A percentile compares a stretch with the other conserved stretches of the same genome.
Evolutionary conservation across 2,329 filamentous ascomycete species (phyloP).

Genomic region (Purpureocillium takamizusanense): DNA sequence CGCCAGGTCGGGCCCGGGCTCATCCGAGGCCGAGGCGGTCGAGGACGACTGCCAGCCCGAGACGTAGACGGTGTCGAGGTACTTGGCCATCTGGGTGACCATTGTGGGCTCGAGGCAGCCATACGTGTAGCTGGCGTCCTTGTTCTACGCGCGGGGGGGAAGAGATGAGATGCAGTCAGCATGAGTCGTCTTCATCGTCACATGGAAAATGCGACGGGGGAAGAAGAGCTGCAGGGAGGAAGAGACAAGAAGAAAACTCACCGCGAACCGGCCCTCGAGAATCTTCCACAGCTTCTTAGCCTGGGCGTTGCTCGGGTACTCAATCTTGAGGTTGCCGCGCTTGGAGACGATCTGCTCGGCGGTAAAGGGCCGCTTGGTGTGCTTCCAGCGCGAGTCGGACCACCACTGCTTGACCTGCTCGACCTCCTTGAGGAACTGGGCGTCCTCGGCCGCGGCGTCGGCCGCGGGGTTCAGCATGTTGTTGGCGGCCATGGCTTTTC

Average conservation of each 20-base stretch:
- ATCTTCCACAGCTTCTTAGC: constrained; percentile 93
- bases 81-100: constrained; percentile 99
- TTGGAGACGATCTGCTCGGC: constrained; percentile 96
- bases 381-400: constrained; percentile 82
- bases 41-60: constrained; percentile 98
- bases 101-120: constrained; percentile 96
- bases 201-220: too few species aligned
- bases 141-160: constrained; percentile 42
- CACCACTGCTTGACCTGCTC: constrained; percentile 90
- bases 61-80: constrained; percentile 96
- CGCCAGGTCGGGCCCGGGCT: constrained; percentile 94
- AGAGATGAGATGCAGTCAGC: too few species aligned
- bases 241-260: constrained; percentile 26
- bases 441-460: constrained; percentile 48
- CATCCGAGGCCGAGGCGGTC: constrained; percentile 87
- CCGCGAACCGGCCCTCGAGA: constrained; percentile 78
- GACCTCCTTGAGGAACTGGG: constrained; percentile 73
- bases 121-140: constrained; percentile 87
- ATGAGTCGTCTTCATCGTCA: background rate
- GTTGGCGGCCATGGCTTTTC: constrained; percentile 51
- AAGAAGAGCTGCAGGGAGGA: background rate
- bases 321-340: constrained; percentile 80
- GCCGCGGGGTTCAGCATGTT: constrained; percentile 53
- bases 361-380: constrained; percentile 87
- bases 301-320: constrained; percentile 83